These are phyloP conservation scores for Wickerhamiella dianesei DNA, from an alignment of 805 yeast species.

Conservation along the genomic window DNA sequence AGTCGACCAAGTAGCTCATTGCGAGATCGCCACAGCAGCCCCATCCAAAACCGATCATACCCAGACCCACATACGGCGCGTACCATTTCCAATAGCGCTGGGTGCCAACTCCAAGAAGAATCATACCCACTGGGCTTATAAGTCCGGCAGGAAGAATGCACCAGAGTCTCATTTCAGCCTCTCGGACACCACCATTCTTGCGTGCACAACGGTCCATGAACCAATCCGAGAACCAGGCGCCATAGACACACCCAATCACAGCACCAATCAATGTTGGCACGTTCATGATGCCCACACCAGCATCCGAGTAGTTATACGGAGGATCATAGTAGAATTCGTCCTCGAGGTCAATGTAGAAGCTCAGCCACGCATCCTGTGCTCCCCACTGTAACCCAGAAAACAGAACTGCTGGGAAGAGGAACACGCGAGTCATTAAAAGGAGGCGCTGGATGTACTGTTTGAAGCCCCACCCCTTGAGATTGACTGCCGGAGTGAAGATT, in stretches of 20 bases:
- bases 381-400: conserved; percentile 70
- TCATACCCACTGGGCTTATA: conserved; percentile 40
- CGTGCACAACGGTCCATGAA: conserved; percentile 36
- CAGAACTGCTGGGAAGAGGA: conserved; percentile 37
- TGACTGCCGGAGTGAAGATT: conserved; percentile 33
- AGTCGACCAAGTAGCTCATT: conserved; percentile 42
- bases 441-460: conserved; percentile 49
- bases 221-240: conserved; percentile 41
- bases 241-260: conserved; percentile 34
- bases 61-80: conserved; percentile 41
- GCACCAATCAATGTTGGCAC: conserved; percentile 51
- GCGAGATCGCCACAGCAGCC: conserved; percentile 38
- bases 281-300: conserved; percentile 63
- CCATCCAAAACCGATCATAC: conserved; percentile 40
- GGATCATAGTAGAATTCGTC: conserved; percentile 51
- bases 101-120: conserved; percentile 56
- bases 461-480: conserved; percentile 49
- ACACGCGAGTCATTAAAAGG: conserved; percentile 29
- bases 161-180: conserved; percentile 49
- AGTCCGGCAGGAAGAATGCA: conserved; percentile 34
- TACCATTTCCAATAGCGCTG: conserved; percentile 42
- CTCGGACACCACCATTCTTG: conserved; percentile 37
- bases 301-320: conserved; percentile 53
- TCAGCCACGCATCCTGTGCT: conserved; percentile 59
- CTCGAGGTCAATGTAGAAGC: conserved; percentile 62